These are phyloP conservation scores for Dendrobium nobile DNA, from an alignment of 106 monocot species.

Conservation along the genomic window DNA sequence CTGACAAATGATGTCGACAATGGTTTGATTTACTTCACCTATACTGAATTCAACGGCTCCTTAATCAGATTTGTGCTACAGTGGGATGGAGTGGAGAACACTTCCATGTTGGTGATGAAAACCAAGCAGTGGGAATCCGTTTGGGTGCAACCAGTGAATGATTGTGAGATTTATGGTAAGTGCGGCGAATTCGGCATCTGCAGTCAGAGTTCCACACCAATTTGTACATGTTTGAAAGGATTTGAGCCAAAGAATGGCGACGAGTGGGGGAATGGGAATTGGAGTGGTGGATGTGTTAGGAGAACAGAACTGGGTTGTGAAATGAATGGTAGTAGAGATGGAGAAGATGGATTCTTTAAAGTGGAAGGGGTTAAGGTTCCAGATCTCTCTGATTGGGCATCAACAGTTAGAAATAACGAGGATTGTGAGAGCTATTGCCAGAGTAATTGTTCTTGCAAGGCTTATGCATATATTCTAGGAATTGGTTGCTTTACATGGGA, in stretches of 20 bases:
- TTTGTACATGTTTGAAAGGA: constrained; percentile 35
- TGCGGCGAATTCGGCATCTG: constrained; percentile 37
- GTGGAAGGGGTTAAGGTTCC: constrained; percentile 32
- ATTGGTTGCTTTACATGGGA: constrained; percentile 44
- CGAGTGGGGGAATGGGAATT: background rate
- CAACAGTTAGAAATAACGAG: background rate
- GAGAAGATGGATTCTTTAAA: constrained; percentile 26
- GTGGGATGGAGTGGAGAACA: constrained; percentile 24
- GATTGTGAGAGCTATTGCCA: constrained; percentile 20
- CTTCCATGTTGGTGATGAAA: background rate
- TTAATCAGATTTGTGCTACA: constrained; percentile 18
- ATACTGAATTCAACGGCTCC: constrained; percentile 19
- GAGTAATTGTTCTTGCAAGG: constrained; percentile 42
- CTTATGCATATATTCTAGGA: constrained; percentile 13
- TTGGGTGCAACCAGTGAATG: constrained; percentile 32
- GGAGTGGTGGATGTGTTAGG: constrained; percentile 20
- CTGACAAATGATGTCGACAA: constrained; percentile 4
- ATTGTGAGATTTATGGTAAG: constrained; percentile 45
- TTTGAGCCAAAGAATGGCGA: constrained; percentile 13
- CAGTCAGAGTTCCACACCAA: background rate
- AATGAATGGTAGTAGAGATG: background rate
- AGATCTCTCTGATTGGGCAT: constrained; percentile 19
- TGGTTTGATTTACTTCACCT: constrained; percentile 25
- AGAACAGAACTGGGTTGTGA: constrained; percentile 16
- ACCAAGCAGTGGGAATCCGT: constrained; percentile 20